Evolutionary conservation across 1,139 yeast genomes (phyloP).

Genomic region (Lodderomyces orthopsilosis): DNA sequence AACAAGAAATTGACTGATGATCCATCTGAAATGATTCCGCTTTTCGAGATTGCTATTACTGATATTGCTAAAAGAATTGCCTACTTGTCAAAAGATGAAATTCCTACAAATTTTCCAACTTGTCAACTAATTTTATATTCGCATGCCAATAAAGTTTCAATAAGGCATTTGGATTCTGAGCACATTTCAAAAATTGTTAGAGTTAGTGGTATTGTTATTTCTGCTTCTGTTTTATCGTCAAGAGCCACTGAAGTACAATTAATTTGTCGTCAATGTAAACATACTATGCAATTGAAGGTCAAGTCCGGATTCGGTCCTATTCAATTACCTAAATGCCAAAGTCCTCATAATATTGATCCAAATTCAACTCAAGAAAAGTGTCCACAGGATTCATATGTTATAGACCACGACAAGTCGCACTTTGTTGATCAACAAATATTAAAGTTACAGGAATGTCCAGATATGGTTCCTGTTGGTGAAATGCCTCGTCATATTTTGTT

Average conservation of each 20-base stretch:
- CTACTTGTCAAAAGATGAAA: conserved; percentile 53
- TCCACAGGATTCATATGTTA: conserved; percentile 88
- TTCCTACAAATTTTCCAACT: conserved; percentile 62
- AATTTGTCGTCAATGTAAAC: conserved; percentile 86
- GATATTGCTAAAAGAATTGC: conserved; percentile 86
- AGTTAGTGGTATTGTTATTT: conserved; percentile 89
- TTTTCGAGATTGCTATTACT: conserved; percentile 86
- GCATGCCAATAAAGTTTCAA: conserved; percentile 67
- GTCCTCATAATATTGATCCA: conserved; percentile 43
- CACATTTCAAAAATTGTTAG: conserved; percentile 88
- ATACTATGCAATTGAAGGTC: conserved; percentile 65
- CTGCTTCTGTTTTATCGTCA: conserved; percentile 85
- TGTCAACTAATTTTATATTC: conserved; percentile 83
- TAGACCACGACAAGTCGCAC: conserved; percentile 87
- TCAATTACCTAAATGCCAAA: conserved; percentile 73
- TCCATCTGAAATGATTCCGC: conserved; percentile 85
- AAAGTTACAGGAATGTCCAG: conserved; percentile 94
- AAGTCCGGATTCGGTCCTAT: conserved; percentile 79
- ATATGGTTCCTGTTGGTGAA: conserved; percentile 98
- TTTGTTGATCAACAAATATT: conserved; percentile 94
- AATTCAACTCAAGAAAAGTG: conserved; percentile 60
- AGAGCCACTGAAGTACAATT: conserved; percentile 83
- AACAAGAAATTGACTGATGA: conserved; percentile 82
- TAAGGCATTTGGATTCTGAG: conserved; percentile 82
- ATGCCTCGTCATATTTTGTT: conserved; percentile 93